Base-by-base conservation (phyloP, 805 yeast genomes). In the Nakazawaea wickerhamii region DNA sequence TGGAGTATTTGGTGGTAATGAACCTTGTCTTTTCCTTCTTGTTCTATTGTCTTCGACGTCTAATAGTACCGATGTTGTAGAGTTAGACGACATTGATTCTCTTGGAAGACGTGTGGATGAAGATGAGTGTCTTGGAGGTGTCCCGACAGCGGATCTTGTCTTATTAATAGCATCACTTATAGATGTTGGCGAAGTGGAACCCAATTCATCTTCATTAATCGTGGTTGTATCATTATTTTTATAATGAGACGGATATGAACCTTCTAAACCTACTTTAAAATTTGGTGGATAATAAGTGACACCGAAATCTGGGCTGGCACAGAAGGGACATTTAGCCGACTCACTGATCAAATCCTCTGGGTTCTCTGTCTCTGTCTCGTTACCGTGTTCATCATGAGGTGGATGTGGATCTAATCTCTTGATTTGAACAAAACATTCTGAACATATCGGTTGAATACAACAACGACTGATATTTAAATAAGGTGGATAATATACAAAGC, bases 341-440 rank as follows among this genome's bases (percentile, higher is more conserved):
- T 90, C 97, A 11, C 95, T 82, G 1, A 84, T 80, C 43, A 91
- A 71, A 28, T 78, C 69, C 41, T 81, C 81, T 8, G 86, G 83
- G 54, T 65, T 70, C 51, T 61, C 60, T 15, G 47, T 36, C 20
- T 41, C 42, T 11, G 41, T 44, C 3, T 56, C 55, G 3, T 46
- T 43, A n/a, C 55, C 55, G 18, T 62, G 61, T 38, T 73, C 78
- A 49, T 82, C 91, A 56, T 88, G 95, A 1, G 96, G 96, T 26
- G 89, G 87, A 63, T 91, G 98, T 0, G 99, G 98, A 9, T 87
- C 95, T 26, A 80, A 65, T 40, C 99, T 73, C 60, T 86, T 88
- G 58, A 91, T 89, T 61, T 91, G 97, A 9, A 91, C 97, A 73
- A 91, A 93, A 58, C 99, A 91, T 63, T 91, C 98, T 2, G 96